Evolutionary conservation across 495 filamentous ascomycete genomes (phyloP).

Genomic region (Pseudoneurospora amorphoporcata): DNA sequence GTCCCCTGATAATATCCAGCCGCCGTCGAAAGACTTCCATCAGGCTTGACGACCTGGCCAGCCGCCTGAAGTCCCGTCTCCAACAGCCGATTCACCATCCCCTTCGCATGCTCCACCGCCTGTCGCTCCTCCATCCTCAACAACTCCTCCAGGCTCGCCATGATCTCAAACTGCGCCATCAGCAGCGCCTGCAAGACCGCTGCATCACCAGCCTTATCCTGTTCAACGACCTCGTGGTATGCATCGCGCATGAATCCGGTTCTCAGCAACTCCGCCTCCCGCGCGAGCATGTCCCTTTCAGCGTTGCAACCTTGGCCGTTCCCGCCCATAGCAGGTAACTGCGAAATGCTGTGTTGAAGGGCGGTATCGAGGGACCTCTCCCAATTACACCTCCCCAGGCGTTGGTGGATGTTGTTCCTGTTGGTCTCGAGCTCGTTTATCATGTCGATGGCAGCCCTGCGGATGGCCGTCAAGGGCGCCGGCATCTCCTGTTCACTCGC

Average conservation of each 20-base stretch:
- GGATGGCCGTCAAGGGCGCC: constrained; percentile 58
- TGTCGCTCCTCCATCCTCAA: constrained; percentile 72
- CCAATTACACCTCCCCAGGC: constrained; percentile 70
- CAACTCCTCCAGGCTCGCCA: constrained; percentile 69
- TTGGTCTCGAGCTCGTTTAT: constrained; percentile 80
- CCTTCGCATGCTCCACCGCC: constrained; percentile 68
- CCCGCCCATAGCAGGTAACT: constrained; percentile 65
- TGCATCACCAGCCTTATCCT: constrained; percentile 72
- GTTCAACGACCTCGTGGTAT: constrained; percentile 64
- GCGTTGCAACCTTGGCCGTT: constrained; percentile 43
- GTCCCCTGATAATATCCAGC: constrained; percentile 45
- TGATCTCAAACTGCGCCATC: constrained; percentile 82
- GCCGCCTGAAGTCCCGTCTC: constrained; percentile 59
- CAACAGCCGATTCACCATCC: constrained; percentile 69
- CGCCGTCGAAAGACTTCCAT: constrained; percentile 56
- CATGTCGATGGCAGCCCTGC: constrained; percentile 80
- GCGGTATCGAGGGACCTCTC: constrained; percentile 77
- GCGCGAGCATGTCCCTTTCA: constrained; percentile 60
- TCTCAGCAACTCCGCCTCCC: constrained; percentile 78
- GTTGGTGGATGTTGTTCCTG: constrained; percentile 80
- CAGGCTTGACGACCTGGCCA: constrained; percentile 81
- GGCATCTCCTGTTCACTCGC: constrained; percentile 58
- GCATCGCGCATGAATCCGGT: constrained; percentile 75
- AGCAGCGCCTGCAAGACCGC: constrained; percentile 71
- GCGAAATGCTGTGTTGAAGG: constrained; percentile 70